Conservation (phyloP, 768 basidiomycete genomes). For the Kwoniella heveanensis region DNA sequence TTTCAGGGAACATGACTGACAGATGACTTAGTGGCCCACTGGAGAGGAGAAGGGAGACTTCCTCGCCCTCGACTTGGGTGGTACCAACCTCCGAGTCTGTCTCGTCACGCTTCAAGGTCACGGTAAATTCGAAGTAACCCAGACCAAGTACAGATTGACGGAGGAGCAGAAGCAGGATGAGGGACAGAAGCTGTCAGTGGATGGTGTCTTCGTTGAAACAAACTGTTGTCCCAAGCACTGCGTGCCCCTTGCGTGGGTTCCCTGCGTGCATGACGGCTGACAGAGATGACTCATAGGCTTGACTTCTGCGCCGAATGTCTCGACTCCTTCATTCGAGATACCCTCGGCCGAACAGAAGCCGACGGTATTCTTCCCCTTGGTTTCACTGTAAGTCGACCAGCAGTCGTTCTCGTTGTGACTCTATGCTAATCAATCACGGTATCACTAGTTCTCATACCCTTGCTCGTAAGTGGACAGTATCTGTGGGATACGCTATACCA, state of each 20-base stretch:
- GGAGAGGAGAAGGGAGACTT: constrained; percentile 86
- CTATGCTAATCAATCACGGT: not conserved
- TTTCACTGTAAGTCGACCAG: constrained; percentile 85
- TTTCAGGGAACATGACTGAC: not conserved
- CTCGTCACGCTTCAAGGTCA: constrained; percentile 87
- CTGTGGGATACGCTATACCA: not conserved
- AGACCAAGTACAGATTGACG: constrained; percentile 92
- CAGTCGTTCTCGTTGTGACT: too few relatives aligned
- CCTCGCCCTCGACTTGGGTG: constrained; percentile 72
- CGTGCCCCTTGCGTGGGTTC: not conserved
- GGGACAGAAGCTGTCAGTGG: constrained; percentile 88
- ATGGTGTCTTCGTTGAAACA: too few relatives aligned
- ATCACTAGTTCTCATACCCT: constrained; percentile 83
- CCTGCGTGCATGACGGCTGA: not conserved
- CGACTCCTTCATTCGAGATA: constrained; percentile 80
- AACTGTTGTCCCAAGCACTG: too few relatives aligned
- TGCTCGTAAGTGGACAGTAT: constrained; percentile 67
- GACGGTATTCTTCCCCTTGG: constrained; percentile 73
- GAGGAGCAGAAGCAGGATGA: constrained; percentile 99
- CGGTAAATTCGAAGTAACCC: constrained; percentile 96
- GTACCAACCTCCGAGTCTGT: constrained; percentile 98
- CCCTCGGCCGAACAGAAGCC: constrained; percentile 58
- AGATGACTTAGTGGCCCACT: constrained; percentile 67
- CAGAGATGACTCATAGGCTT: constrained; percentile 55
- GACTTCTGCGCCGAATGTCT: constrained; percentile 97